phyloP scores from a whole-genome alignment of 2,329 filamentous ascomycete genomes.

The Epichloe amarillans region DNA sequence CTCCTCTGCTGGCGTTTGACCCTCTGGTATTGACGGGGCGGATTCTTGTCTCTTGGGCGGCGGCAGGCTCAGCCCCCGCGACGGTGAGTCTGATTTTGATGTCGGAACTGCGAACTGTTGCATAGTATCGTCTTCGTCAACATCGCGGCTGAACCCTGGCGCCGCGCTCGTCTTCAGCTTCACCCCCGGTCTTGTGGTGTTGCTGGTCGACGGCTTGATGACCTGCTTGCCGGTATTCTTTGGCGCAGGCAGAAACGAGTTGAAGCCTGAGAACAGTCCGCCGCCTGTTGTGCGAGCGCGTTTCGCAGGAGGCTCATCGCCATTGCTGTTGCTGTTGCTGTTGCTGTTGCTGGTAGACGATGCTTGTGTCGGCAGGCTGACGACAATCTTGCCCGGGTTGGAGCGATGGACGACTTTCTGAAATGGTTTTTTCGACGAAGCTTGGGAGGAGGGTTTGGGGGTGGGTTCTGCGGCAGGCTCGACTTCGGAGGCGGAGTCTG shows the following conservation, averaged over 20 bases:
- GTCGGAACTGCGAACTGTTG: conserved; percentile 4
- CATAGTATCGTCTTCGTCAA: conserved; percentile 11
- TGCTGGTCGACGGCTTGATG: conserved; percentile 13
- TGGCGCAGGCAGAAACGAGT: conserved; percentile 73
- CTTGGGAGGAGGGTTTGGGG: conserved; percentile 16
- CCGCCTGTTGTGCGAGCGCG: conserved; percentile 44
- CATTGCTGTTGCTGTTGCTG: conserved; percentile 9
- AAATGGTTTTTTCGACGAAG: conserved; percentile 47
- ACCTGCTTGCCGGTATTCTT: conserved; percentile 41
- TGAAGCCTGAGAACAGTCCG: conserved; percentile 67
- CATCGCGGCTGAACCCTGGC: conserved; percentile 62
- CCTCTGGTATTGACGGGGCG: conserved; percentile 37
- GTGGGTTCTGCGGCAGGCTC: conserved; percentile 16
- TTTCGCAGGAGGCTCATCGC: conserved; percentile 48
- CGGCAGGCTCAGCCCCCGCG: conserved; percentile 21
- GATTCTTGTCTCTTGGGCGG: conserved; percentile 27
- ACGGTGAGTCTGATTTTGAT: conserved; percentile 3
- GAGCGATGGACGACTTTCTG: conserved; percentile 71
- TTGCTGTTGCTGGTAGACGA: conserved; percentile 24
- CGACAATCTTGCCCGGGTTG: conserved; percentile 71
- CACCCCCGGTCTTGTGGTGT: conserved; percentile 27
- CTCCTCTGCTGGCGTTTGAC: conserved; percentile 46
- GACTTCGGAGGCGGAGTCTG: conserved; percentile 44
- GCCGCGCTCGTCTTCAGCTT: conserved; percentile 73
- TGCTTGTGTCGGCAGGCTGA: conserved; percentile 52